These are phyloP conservation scores for Wickerhamiella pararugosa DNA, from an alignment of 1,139 yeast species.

Conservation along the genomic window DNA sequence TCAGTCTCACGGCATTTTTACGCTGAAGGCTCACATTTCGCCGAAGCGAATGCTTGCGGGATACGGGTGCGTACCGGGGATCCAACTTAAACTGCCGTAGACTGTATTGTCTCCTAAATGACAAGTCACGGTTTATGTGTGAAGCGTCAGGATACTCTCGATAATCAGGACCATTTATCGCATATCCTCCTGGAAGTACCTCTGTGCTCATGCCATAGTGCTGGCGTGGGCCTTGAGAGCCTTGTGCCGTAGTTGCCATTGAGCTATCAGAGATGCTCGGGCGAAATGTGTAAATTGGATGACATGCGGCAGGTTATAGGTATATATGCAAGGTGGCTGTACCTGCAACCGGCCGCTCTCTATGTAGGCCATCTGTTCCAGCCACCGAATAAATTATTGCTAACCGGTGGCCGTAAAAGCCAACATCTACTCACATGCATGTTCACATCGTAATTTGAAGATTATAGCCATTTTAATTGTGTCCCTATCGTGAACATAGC, in stretches of 20 bases:
- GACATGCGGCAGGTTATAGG: background rate
- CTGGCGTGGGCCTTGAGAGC: background rate
- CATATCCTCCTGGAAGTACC: background rate
- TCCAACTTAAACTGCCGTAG: constrained; percentile 3
- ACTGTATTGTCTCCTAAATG: constrained; percentile 3
- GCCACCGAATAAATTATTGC: background rate
- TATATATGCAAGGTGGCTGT: background rate
- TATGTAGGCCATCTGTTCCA: background rate
- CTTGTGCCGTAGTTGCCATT: background rate
- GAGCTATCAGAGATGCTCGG: background rate
- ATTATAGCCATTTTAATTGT: too few relatives aligned
- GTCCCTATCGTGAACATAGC: too few relatives aligned
- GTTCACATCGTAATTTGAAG: too few relatives aligned
- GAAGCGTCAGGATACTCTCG: constrained; percentile 2
- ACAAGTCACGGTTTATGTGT: constrained; percentile 1
- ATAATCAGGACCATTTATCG: constrained; percentile 4
- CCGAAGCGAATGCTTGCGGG: background rate
- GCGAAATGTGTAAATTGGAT: background rate
- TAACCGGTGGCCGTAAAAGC: too few relatives aligned
- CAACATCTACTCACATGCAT: too few relatives aligned
- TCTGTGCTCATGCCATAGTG: constrained; percentile 1
- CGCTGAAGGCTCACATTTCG: background rate
- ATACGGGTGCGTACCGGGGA: background rate
- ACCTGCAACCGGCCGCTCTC: background rate
- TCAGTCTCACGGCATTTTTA: constrained; percentile 3